phyloP scores from a whole-genome alignment of 208 protist genomes.

The Angomonas ambiguus region DNA sequence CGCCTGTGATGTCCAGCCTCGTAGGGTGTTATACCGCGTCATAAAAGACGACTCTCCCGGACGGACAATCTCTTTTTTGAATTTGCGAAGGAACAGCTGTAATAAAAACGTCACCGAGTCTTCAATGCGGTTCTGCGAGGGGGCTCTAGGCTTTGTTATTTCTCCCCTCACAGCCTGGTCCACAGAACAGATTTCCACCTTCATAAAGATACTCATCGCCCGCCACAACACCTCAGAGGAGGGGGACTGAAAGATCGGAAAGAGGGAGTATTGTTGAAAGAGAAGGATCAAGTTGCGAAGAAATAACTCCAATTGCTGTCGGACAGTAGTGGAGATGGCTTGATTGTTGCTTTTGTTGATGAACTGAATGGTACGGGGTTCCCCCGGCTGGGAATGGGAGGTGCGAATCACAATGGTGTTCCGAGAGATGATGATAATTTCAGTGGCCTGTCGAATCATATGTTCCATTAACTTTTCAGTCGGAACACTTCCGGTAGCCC shows the following conservation, averaged over 20 bases:
- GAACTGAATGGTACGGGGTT: background rate
- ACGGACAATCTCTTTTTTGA: background rate
- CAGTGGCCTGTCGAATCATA: background rate
- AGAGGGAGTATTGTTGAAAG: background rate
- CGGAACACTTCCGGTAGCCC: background rate
- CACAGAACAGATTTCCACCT: background rate
- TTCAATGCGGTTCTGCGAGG: background rate
- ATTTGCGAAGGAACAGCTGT: background rate
- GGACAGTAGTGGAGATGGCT: background rate
- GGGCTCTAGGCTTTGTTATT: background rate
- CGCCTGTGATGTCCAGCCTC: background rate
- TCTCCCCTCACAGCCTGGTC: background rate
- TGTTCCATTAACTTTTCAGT: background rate
- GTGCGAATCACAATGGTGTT: background rate
- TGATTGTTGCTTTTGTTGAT: background rate
- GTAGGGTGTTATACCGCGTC: background rate
- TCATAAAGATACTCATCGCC: background rate
- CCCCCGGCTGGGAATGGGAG: background rate
- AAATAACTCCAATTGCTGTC: background rate
- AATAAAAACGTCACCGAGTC: background rate
- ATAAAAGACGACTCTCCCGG: background rate
- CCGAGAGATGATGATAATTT: constrained; percentile 4
- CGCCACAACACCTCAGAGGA: background rate
- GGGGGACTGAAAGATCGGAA: background rate
- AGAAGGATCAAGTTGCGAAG: background rate